phyloP scores from a whole-genome alignment of 257 asterid species.

The Schizonepeta tenuifolia region DNA sequence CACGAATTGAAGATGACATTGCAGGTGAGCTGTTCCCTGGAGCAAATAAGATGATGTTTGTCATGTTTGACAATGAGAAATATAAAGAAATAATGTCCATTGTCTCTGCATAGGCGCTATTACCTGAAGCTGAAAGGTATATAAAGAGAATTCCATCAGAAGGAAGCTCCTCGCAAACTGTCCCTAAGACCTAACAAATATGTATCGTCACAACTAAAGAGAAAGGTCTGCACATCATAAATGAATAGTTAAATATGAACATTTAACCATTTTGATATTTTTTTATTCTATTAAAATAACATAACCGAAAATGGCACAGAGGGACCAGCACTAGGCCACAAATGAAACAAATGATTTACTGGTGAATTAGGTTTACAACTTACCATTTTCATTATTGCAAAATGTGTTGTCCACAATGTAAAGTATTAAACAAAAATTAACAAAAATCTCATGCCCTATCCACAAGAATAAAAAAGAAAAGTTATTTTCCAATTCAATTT shows the following conservation, averaged over 20 bases:
- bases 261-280: neutral
- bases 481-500: conserved; percentile 9
- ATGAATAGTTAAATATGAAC: conserved; percentile 16
- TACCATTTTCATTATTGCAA: conserved; percentile 16
- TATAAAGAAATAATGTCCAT: conserved; percentile 10
- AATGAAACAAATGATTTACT: neutral
- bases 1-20: conserved; percentile 58
- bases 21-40: conserved; percentile 61
- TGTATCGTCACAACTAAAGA: conserved; percentile 31
- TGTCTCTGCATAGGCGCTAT: conserved; percentile 25
- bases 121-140: conserved; percentile 85
- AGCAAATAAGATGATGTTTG: conserved; percentile 35
- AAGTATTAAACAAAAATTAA: neutral
- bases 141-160: conserved; percentile 85
- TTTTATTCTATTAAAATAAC: conserved; percentile 11
- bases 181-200: conserved; percentile 79
- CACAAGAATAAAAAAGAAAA: neutral
- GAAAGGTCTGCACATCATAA: conserved; percentile 24
- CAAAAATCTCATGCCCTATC: neutral
- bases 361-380: conserved; percentile 22
- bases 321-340: neutral
- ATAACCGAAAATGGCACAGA: conserved; percentile 3
- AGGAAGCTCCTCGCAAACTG: conserved; percentile 92
- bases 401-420: neutral
- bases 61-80: conserved; percentile 31